A percentile compares a stretch with the other conserved stretches of the same genome.
These are phyloP conservation scores for Chaetomium sp. DNA, from an alignment of 2,329 filamentous ascomycete species.

Conservation along the genomic window DNA sequence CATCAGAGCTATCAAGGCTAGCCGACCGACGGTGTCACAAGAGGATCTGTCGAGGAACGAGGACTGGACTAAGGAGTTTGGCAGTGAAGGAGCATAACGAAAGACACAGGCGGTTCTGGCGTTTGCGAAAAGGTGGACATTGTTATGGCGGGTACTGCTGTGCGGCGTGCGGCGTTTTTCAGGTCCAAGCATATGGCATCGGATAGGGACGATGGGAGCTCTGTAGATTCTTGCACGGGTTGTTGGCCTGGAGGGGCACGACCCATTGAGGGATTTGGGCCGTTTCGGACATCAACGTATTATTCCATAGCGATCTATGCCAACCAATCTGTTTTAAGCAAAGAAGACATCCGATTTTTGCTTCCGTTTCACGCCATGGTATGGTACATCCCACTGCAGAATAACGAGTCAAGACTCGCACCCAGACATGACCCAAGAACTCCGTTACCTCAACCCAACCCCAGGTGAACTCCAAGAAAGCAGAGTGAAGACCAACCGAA, in stretches of 20 bases:
- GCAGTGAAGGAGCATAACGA: conserved; percentile 67
- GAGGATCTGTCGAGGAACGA: conserved; percentile 79
- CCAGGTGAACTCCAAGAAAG: conserved; percentile 22
- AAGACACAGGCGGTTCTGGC: background rate
- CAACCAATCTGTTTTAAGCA: too few relatives aligned
- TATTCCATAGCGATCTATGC: too few relatives aligned
- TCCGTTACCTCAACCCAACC: conserved; percentile 20
- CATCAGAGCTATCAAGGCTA: conserved; percentile 80
- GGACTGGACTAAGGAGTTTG: conserved; percentile 95
- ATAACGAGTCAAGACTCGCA: conserved; percentile 9
- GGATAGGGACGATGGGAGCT: background rate
- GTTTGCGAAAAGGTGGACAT: background rate
- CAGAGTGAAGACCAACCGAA: conserved; percentile 16
- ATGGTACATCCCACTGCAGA: conserved; percentile 23
- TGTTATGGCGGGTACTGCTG: background rate
- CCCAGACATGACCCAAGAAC: conserved; percentile 16
- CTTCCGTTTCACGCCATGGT: conserved; percentile 18
- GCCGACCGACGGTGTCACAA: conserved; percentile 80
- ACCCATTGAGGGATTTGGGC: too few relatives aligned
- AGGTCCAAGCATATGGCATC: conserved; percentile 5
- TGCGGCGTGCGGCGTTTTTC: conserved; percentile 20
- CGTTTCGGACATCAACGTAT: too few relatives aligned
- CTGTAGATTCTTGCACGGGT: too few relatives aligned
- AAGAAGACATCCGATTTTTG: background rate
- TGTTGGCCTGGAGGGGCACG: too few relatives aligned